phyloP scores from a whole-genome alignment of 306 rosid species.

The Herpetospermum pedunculosum region DNA sequence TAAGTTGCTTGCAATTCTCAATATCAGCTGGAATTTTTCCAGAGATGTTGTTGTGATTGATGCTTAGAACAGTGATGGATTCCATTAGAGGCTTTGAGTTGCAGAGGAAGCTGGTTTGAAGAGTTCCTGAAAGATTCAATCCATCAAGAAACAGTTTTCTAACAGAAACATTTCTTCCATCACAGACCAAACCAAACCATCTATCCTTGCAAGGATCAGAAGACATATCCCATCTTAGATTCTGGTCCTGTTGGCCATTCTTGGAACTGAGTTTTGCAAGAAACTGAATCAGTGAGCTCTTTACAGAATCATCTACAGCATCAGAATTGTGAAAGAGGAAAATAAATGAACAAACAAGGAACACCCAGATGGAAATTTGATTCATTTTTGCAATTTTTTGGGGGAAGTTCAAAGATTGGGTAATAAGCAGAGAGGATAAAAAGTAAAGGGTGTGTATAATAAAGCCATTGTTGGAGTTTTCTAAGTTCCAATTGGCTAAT shows the following conservation, averaged over 20 bases:
- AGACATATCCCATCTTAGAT: conserved; percentile 31
- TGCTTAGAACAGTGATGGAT: conserved; percentile 35
- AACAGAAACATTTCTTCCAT: conserved; percentile 18
- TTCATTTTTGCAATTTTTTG: conserved; percentile 23
- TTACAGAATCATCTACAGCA: conserved; percentile 42
- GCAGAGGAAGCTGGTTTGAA: conserved; percentile 43
- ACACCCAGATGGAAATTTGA: conserved; percentile 18
- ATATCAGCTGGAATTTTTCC: conserved; percentile 39
- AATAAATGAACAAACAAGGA: conserved; percentile 21
- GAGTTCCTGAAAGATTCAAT: conserved; percentile 34
- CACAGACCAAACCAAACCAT: conserved; percentile 52
- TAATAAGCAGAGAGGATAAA: conserved; percentile 18
- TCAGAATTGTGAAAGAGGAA: conserved; percentile 18
- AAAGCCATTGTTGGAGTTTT: conserved; percentile 20
- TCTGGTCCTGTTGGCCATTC: conserved; percentile 11
- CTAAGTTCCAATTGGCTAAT: conserved; percentile 28
- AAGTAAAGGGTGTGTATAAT: neutral
- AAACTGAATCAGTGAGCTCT: conserved; percentile 36
- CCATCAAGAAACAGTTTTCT: conserved; percentile 24
- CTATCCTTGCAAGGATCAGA: conserved; percentile 56
- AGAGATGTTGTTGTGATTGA: conserved; percentile 31
- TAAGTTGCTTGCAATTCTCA: conserved; percentile 42
- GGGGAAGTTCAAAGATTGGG: conserved; percentile 9
- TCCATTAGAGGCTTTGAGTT: conserved; percentile 27
- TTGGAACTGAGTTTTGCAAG: conserved; percentile 29